These are phyloP conservation scores for Fusarium xylarioides DNA, from an alignment of 2,329 filamentous ascomycete species.

Conservation along the genomic window DNA sequence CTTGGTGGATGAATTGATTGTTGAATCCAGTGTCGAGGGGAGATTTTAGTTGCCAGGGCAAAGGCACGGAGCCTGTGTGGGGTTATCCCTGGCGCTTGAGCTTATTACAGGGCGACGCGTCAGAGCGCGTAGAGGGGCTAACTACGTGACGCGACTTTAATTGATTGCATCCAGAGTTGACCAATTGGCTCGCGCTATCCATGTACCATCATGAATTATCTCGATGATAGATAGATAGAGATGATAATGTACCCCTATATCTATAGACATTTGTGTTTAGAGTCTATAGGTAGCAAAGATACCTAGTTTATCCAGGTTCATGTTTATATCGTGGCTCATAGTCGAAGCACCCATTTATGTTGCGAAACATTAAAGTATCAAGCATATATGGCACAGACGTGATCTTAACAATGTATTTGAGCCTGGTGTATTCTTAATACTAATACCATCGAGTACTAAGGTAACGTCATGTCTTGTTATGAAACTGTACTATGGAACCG, in stretches of 20 bases:
- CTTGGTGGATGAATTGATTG: conserved; percentile 3
- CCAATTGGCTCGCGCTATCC: not conserved
- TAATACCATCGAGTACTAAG: too few species aligned
- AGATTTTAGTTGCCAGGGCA: conserved; percentile 36
- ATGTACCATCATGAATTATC: not conserved
- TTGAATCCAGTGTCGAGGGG: conserved; percentile 25
- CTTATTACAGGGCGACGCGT: conserved; percentile 40
- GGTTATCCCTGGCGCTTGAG: conserved; percentile 4
- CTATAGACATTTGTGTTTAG: too few species aligned
- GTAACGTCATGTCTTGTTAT: not conserved
- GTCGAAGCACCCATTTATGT: not conserved
- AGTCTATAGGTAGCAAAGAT: not conserved
- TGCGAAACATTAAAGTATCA: not conserved
- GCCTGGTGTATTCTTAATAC: not conserved
- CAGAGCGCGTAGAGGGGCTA: conserved; percentile 44
- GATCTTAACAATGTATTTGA: not conserved
- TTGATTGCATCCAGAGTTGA: conserved; percentile 47
- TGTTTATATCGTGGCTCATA: not conserved
- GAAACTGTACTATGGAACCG: too few species aligned
- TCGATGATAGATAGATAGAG: not conserved
- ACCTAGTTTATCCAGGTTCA: not conserved
- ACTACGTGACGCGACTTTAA: conserved; percentile 49
- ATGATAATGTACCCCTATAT: not conserved
- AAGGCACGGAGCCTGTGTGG: conserved; percentile 31
- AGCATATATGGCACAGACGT: not conserved